Conservation (phyloP, 371 early-diverging fungal species). For the Chytridium lagenaria region DNA sequence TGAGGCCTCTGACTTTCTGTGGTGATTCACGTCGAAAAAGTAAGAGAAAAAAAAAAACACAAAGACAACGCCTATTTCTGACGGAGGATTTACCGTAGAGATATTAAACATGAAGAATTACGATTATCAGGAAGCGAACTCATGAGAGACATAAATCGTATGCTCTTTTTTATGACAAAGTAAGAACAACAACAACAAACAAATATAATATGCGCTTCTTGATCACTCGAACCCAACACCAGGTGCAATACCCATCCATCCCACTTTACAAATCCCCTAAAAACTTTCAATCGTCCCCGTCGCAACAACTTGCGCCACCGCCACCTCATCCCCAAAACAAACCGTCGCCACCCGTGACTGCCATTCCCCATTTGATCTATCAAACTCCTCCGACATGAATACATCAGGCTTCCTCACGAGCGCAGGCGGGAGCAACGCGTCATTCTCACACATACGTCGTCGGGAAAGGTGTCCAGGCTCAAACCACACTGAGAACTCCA, state of each 20-base stretch:
- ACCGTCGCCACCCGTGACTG: constrained; percentile 23
- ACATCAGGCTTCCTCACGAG: background rate
- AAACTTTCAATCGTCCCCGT: constrained; percentile 35
- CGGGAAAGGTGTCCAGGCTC: background rate
- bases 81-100: too few species aligned
- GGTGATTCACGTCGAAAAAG: too few species aligned
- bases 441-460: background rate
- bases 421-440: background rate
- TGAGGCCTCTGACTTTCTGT: too few species aligned
- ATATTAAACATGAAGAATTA: background rate
- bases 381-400: constrained; percentile 27
- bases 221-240: too few species aligned
- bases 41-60: too few species aligned
- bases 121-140: too few species aligned
- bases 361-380: constrained; percentile 35
- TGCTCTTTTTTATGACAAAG: background rate
- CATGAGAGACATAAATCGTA: background rate
- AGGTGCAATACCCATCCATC: constrained; percentile 29
- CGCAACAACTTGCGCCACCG: constrained; percentile 22
- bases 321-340: constrained; percentile 24
- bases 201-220: too few species aligned
- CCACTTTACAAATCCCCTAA: constrained; percentile 28
- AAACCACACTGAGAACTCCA: constrained; percentile 28
- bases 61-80: too few species aligned
- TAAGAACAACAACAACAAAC: background rate